These are phyloP conservation scores for Litsea cubeba DNA, from an alignment of 164 flowering plant species.

Conservation along the genomic window DNA sequence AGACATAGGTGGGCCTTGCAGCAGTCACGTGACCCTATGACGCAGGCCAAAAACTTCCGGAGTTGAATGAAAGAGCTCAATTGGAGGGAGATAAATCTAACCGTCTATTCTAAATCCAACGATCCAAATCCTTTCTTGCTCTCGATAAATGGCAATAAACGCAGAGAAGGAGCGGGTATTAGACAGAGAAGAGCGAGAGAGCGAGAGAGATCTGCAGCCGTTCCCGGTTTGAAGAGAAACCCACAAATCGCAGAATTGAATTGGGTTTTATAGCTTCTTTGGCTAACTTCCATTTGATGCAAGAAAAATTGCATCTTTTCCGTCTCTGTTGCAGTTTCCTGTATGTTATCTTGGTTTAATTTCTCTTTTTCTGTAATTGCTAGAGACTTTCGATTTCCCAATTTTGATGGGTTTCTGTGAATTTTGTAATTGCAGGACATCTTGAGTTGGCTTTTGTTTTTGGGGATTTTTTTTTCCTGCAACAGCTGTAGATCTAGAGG, in stretches of 20 bases:
- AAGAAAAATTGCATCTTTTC: not conserved
- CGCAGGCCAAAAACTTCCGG: too few relatives aligned
- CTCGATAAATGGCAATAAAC: not conserved
- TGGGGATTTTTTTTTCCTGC: not conserved
- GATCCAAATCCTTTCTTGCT: not conserved
- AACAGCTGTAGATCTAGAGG: constrained; percentile 30
- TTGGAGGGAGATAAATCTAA: not conserved
- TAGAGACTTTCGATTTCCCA: not conserved
- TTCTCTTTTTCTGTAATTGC: too few relatives aligned
- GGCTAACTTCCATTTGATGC: not conserved
- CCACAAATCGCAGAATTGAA: not conserved
- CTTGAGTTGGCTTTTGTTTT: not conserved
- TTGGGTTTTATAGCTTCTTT: not conserved
- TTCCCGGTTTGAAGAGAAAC: not conserved
- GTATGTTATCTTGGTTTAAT: not conserved
- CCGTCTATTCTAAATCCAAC: not conserved
- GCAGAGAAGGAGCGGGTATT: not conserved
- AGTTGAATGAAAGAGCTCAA: not conserved
- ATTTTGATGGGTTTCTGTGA: not conserved
- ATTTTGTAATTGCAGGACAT: not conserved
- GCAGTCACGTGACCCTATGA: too few relatives aligned
- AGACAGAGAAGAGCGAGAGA: not conserved
- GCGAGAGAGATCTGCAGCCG: not conserved
- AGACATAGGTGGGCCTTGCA: too few relatives aligned
- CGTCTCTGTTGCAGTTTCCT: not conserved